Evolutionary conservation across 108 stramenopile species (phyloP).

Genomic region (Thalassiosira profunda): DNA sequence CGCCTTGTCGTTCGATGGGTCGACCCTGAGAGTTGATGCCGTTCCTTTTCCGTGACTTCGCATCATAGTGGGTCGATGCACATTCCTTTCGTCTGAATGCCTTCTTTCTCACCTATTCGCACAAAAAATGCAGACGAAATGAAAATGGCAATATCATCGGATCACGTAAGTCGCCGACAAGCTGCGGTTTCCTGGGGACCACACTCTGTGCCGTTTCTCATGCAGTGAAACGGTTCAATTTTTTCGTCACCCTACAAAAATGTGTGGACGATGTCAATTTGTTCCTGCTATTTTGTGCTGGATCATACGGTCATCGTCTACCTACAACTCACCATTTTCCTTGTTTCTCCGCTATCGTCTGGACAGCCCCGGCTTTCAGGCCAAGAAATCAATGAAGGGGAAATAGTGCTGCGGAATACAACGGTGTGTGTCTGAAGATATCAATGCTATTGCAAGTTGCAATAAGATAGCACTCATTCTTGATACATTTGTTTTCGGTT

Average conservation of each 20-base stretch:
- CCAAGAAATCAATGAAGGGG: no score
- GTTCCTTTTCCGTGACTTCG: constrained; percentile 1
- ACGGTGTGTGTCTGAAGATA: no score
- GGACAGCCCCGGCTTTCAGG: no score
- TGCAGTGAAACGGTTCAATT: constrained; percentile 34
- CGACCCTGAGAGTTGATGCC: constrained; percentile 54
- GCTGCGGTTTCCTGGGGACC: constrained; percentile 3
- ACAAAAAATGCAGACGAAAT: not conserved
- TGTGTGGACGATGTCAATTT: not conserved
- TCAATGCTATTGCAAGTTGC: no score
- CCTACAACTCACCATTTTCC: no score
- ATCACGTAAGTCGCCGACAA: not conserved
- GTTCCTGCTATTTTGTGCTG: not conserved
- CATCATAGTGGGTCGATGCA: constrained; percentile 49
- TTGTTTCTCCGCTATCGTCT: no score
- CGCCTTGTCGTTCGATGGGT: constrained; percentile 37
- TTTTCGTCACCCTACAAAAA: constrained; percentile 38
- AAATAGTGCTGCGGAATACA: no score
- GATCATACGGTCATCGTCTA: no score
- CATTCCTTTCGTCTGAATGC: constrained; percentile 7
- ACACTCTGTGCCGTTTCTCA: constrained; percentile 43
- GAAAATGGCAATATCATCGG: not conserved
- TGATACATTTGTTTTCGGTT: no score
- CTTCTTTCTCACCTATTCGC: not conserved
- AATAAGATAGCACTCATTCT: not conserved